Base-by-base conservation (phyloP, 1,284 basidiomycete genomes). In the Ustilago sp. region DNA sequence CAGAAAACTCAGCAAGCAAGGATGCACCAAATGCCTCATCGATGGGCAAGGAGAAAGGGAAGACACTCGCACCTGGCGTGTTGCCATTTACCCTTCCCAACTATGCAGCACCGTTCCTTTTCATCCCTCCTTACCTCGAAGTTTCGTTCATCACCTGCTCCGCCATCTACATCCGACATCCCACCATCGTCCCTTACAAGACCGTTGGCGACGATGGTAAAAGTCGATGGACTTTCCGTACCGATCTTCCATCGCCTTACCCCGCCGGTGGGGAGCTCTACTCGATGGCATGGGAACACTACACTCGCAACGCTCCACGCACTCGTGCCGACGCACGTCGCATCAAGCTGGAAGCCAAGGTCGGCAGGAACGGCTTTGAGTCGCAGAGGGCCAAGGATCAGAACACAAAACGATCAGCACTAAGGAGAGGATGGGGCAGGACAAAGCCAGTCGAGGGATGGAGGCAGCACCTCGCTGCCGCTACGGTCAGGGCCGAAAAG, bases 91-190 rank as follows among this genome's bases (percentile, higher is more conserved):
- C 90, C 80, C 91, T 98, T 12, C 97, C 97, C 0, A 88, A 90
- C 38, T 98, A 92, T 82, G 93, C 95, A 9, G 90, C 94, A 0
- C 94, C 97, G 0, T 94, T 93, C 89, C 89, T 99, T 57, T 99
- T 98, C 89, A 90, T 99, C 77, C 97, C 97, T 0, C 92, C 95
- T 0, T 98, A 98, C 87, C 91, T 98, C 64, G 94, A 98, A 83
- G 91, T 93, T 2, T 94, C 91, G 60, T 99, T 93, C 89, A 87
- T 90, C 56, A 95, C 95, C 11, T 99, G 97, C 87, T 95, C 95
- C 6, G 92, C 92, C 19, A 89, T 99, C 67, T 98, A 98, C 86
- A 90, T 98, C 38, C 93, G 96, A 53, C 94, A 98, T 85, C 97
- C 97, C 2, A 98, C 95, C 0, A 94, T 96, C 0, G 91, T 94